These are phyloP conservation scores for Sporothrix brasiliensis DNA, from an alignment of 2,329 filamentous ascomycete genomes.

Conservation along the genomic window DNA sequence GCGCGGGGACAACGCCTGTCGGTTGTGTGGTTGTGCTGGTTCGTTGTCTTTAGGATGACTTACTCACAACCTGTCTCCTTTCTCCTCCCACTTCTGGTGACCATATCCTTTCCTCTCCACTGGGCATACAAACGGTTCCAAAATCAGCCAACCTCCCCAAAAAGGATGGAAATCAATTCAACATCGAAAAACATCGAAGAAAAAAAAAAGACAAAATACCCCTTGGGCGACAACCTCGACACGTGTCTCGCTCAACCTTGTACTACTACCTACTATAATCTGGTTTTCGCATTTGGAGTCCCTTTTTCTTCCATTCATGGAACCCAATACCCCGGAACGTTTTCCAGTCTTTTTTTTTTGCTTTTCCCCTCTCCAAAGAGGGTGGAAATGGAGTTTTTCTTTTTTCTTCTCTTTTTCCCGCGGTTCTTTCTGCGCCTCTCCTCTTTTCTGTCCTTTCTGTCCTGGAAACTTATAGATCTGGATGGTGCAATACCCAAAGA, in stretches of 20 bases:
- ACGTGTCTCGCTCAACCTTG: conserved; percentile 18
- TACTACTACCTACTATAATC: conserved; percentile 32
- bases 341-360: conserved; percentile 28
- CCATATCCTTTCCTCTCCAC: neutral
- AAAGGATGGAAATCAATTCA: conserved; percentile 18
- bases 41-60: neutral
- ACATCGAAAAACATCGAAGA: conserved; percentile 20
- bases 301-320: conserved; percentile 16
- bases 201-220: conserved; percentile 20
- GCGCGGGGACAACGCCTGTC: neutral
- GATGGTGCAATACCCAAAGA: conserved; percentile 32
- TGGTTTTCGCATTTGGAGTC: conserved; percentile 32
- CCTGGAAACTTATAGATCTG: conserved; percentile 32
- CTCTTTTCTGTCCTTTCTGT: neutral
- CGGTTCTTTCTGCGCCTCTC: conserved; percentile 26
- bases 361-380: conserved; percentile 12
- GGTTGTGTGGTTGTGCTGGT: neutral
- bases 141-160: neutral
- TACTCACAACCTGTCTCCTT: neutral
- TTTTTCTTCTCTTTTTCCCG: conserved; percentile 3
- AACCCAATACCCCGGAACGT: conserved; percentile 29
- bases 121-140: neutral
- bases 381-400: conserved; percentile 22
- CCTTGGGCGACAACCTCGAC: conserved; percentile 20
- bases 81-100: conserved; percentile 12